Evolutionary conservation across 352 stramenopile genomes (phyloP), one percentile per base, ranked within the genome.

Genomic region (Globisporangium nodosum): DNA sequence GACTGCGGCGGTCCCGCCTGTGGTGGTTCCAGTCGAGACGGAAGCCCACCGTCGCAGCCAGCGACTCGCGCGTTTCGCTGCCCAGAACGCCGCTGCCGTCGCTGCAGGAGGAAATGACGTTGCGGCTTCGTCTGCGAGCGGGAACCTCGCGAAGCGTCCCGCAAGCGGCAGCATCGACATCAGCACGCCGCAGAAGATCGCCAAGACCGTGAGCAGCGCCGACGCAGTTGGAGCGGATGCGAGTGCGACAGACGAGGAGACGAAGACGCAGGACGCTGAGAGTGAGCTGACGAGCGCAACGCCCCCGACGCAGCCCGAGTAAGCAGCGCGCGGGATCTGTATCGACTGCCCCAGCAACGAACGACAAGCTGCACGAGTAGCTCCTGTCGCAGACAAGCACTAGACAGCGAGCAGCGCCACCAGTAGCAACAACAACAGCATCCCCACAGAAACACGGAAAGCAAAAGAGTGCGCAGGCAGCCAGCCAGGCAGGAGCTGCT

Each of bases 41-140:
- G 74, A 80, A 66, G 49, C 65, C 8, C 64, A 78, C 33, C 70
- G 70, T 52, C 74, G 74, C 42, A 83, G 65, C 54, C 74, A 83
- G 55, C 74, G 74, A 13, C 74, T 83, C 16, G 74, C 71, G 21
- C 74, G 74, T 15, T 83, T 83, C 66, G 66, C 64, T 3, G 50
- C 57, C 8, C 49, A 52, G 5, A 48, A 37, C 1, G 52, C 43
- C 12, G 52, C 52, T n/a, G 52, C 52, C 1, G 52, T 20, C 7
- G 52, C 52, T 15, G 52, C 52, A 40, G 39, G 24, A 27, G 24
- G 24, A 27, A 27, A 27, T 27, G 24, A 35, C 9, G 46, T 13
- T 16, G n/a, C 46, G 24, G 5, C 46, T 16, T 30, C 46, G 46
- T 56, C 61, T 61, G 61, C 54, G 51, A 61, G 9, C 40, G 71